phyloP scores from a whole-genome alignment of 2,329 filamentous ascomycete genomes.

The Xylariaceae sp. region DNA sequence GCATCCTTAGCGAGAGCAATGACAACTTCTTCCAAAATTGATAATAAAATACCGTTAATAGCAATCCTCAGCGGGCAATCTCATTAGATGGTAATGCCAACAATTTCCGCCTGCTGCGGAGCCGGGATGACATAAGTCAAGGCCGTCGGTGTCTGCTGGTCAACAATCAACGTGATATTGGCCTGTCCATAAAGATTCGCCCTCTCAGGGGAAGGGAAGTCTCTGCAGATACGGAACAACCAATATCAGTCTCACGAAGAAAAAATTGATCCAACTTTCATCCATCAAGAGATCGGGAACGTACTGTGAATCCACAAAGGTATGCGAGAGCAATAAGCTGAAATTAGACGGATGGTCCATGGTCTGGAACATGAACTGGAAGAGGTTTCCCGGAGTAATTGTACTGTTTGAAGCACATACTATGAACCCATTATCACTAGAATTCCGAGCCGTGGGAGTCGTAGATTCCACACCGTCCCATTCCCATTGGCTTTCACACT shows the following conservation, averaged over 20 bases:
- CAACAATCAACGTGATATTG: slow-evolving; percentile 12
- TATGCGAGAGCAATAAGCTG: slow-evolving; percentile 16
- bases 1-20: too few relatives aligned
- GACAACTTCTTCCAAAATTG: too few relatives aligned
- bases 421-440: not conserved
- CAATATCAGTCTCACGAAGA: too few relatives aligned
- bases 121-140: slow-evolving; percentile 10
- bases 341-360: slow-evolving; percentile 14
- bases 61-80: too few relatives aligned
- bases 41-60: too few relatives aligned
- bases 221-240: too few relatives aligned
- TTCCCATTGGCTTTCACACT: slow-evolving; percentile 12
- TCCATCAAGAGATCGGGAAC: not conserved
- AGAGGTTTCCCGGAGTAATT: too few relatives aligned
- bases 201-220: slow-evolving; percentile 12
- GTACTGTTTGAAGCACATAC: too few relatives aligned
- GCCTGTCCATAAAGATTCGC: slow-evolving; percentile 15
- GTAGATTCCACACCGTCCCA: slow-evolving; percentile 11
- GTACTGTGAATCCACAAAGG: slow-evolving; percentile 17
- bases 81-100: slow-evolving; percentile 15
- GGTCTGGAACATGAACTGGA: slow-evolving; percentile 20
- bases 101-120: slow-evolving; percentile 13
- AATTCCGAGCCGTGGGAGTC: not conserved
- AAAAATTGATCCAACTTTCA: not conserved
- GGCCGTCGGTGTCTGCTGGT: slow-evolving; percentile 7